Evolutionary conservation across 805 yeast species (phyloP).

Genomic region (Hagleromyces aurorensis): DNA sequence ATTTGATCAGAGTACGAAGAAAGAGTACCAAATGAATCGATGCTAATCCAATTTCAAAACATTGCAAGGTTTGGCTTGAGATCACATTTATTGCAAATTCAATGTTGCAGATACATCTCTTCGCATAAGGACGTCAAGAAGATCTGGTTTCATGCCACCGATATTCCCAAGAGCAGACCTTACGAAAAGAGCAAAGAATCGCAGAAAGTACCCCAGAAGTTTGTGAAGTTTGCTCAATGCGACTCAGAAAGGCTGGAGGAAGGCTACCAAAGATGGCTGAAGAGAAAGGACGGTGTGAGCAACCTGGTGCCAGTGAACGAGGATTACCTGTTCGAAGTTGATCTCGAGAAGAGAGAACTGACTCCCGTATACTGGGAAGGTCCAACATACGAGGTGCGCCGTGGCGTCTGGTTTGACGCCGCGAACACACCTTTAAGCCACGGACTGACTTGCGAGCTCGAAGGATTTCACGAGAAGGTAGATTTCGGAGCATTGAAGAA

Average conservation of each 20-base stretch:
- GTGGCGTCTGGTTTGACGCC: constrained; percentile 76
- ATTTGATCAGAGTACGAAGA: too few relatives aligned
- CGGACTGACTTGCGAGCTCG: constrained; percentile 48
- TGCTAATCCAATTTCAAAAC: too few relatives aligned
- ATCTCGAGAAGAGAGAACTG: constrained; percentile 45
- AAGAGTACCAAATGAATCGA: too few relatives aligned
- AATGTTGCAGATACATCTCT: too few relatives aligned
- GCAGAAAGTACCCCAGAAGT: constrained; percentile 45
- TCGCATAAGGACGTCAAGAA: too few relatives aligned
- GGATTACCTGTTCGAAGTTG: constrained; percentile 71
- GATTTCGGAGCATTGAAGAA: constrained; percentile 30
- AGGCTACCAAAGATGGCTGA: constrained; percentile 30
- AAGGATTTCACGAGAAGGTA: constrained; percentile 40
- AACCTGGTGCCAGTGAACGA: constrained; percentile 58
- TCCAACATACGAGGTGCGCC: constrained; percentile 68
- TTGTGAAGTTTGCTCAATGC: constrained; percentile 53
- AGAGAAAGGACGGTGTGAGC: constrained; percentile 2
- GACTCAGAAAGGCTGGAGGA: constrained; percentile 61
- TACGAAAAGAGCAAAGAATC: constrained; percentile 46
- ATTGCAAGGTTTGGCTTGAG: too few relatives aligned
- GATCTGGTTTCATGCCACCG: constrained; percentile 79
- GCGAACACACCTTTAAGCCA: constrained; percentile 49
- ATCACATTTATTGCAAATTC: too few relatives aligned
- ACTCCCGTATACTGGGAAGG: constrained; percentile 84
- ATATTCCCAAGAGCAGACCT: constrained; percentile 65